A percentile compares a stretch with the other conserved stretches of the same genome.
These are phyloP conservation scores for Sordaria brevicollis DNA, from an alignment of 495 filamentous ascomycete species.

Conservation along the genomic window DNA sequence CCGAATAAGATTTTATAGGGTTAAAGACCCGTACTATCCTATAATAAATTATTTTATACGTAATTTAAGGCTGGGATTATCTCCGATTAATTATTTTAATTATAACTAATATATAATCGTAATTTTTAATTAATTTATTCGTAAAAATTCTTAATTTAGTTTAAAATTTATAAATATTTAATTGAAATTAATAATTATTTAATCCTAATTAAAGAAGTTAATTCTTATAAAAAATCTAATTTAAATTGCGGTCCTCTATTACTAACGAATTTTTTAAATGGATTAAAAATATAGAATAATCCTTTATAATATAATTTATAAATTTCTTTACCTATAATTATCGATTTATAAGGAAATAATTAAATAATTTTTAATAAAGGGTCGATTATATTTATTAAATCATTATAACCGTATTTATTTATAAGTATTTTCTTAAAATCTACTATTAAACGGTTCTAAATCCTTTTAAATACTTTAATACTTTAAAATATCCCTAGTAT, in stretches of 20 bases:
- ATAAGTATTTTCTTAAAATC: conserved; percentile 3
- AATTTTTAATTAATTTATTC: neutral
- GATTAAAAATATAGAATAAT: neutral
- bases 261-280: neutral
- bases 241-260: neutral
- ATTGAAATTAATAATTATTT: no score
- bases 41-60: no score
- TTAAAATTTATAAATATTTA: no score
- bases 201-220: no score
- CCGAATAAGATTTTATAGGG: no score
- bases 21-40: no score
- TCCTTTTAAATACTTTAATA: neutral
- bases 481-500: neutral
- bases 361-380: no score
- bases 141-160: no score
- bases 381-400: no score
- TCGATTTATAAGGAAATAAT: no score
- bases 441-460: neutral
- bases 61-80: neutral
- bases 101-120: neutral
- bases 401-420: neutral
- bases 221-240: neutral
- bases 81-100: neutral
- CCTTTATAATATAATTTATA: neutral
- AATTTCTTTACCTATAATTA: no score